Conservation (phyloP, 768 basidiomycete species). For the Rickenella mellea region DNA sequence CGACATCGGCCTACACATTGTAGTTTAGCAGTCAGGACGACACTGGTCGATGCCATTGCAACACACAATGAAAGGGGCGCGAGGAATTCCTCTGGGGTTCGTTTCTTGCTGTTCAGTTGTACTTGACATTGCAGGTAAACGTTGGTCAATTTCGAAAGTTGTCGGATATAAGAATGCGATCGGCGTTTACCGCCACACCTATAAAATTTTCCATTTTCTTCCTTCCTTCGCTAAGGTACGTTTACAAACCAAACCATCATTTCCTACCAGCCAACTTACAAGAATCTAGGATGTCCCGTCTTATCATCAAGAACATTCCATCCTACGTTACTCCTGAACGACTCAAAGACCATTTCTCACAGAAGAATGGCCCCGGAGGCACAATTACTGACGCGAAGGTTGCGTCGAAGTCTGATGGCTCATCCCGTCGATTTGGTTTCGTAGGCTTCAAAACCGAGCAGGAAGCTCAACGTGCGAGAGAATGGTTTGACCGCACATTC, state of each 20-base stretch:
- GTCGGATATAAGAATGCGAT: not conserved
- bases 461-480: conserved; percentile 64
- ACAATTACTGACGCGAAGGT: conserved; percentile 83
- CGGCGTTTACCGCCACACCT: not conserved
- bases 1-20: conserved; percentile 66
- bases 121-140: not conserved
- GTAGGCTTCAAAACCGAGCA: conserved; percentile 77
- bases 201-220: not conserved
- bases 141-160: not conserved
- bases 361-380: conserved; percentile 48
- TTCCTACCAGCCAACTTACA: not conserved
- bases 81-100: conserved; percentile 90
- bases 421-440: conserved; percentile 83
- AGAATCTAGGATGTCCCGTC: conserved; percentile 53
- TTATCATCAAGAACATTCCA: conserved; percentile 78
- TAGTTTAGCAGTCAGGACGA: not conserved
- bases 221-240: not conserved
- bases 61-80: conserved; percentile 88
- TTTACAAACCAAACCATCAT: not conserved
- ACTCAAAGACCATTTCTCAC: conserved; percentile 61
- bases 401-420: conserved; percentile 66
- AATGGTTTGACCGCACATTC: conserved; percentile 82
- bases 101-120: conserved; percentile 26
- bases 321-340: conserved; percentile 52
- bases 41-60: not conserved